phyloP scores from a whole-genome alignment of 768 basidiomycete species.

The Cystobasidium tubakii region DNA sequence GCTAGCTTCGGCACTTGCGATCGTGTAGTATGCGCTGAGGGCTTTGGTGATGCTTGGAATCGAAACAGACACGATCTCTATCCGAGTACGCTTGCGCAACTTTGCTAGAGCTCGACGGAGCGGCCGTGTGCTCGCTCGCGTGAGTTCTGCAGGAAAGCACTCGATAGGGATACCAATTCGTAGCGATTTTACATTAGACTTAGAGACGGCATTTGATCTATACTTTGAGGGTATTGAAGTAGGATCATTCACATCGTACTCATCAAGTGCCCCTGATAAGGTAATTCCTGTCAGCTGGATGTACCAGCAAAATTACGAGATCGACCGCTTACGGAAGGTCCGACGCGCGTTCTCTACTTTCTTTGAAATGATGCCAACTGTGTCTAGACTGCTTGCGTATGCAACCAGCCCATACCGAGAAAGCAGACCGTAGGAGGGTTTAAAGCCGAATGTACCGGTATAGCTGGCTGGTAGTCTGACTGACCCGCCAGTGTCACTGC shows the following conservation, averaged over 20 bases:
- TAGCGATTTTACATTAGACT: not conserved
- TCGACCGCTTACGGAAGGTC: slow-evolving; percentile 61
- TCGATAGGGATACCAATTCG: slow-evolving; percentile 53
- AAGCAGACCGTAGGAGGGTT: slow-evolving; percentile 88
- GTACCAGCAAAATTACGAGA: not conserved
- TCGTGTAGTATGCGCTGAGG: slow-evolving; percentile 89
- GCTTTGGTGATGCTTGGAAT: slow-evolving; percentile 66
- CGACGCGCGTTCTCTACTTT: slow-evolving; percentile 55
- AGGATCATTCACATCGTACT: slow-evolving; percentile 42
- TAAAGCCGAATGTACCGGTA: slow-evolving; percentile 83
- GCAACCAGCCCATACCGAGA: slow-evolving; percentile 89
- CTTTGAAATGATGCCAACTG: slow-evolving; percentile 72
- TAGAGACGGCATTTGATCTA: slow-evolving; percentile 5
- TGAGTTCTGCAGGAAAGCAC: slow-evolving; percentile 70
- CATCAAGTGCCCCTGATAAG: slow-evolving; percentile 29
- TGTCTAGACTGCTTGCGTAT: slow-evolving; percentile 91
- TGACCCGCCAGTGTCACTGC: slow-evolving; percentile 94
- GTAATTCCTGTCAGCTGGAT: not conserved
- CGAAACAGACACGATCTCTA: slow-evolving; percentile 64
- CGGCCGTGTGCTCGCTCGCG: slow-evolving; percentile 53
- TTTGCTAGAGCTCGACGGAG: slow-evolving; percentile 55
- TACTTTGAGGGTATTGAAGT: slow-evolving; percentile 32
- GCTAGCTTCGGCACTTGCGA: slow-evolving; percentile 86
- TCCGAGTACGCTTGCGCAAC: slow-evolving; percentile 57
- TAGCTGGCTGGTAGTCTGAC: slow-evolving; percentile 87